Base-by-base conservation (phyloP, 352 stramenopile genomes). In the Globisporangium middletonii region DNA sequence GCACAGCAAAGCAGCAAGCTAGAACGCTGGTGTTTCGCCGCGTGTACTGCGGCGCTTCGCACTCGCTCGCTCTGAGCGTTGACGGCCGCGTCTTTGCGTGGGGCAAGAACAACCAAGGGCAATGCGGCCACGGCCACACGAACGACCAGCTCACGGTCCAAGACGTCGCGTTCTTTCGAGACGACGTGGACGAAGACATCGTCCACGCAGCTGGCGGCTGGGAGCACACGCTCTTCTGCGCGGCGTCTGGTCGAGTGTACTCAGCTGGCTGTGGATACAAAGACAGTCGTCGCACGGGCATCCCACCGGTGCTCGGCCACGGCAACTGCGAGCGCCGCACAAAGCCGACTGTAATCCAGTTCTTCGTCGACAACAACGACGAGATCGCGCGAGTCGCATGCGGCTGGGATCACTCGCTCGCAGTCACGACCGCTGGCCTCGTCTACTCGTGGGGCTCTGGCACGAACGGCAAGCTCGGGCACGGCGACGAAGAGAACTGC, bases 71-170 rank as follows among this genome's bases (percentile, higher is more conserved):
- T 0, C 52, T 93, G 19, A 78, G 75, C 8, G 68, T 53, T 9
- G 69, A 89, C 44, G 85, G 85, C 16, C 69, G 57, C 28, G 66
- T 60, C 1, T 92, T 81, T 52, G 51, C 70, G 3, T 95, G 85
- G 85, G 85, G 85, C 11, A 92, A 93, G 53, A 95, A 95, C 48
- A 93, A 93, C 37, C 85, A 95, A 52, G 85, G 85, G 0, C 85
- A 95, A 57, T 93, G 81, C 27, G 85, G 85, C 0, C 82, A 88
- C 61, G 84, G 80, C 0, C 79, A 91, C 50, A 88, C 77, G 0
- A 88, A 88, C 42, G 84, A 94, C 51, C 77, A 89, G 38, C 72
- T 76, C 53, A 75, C 47, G 0, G 67, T 83, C 19, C 67, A 80
- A 33, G 71, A 88, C 52, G 68, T 94, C 45, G 55, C 59, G 33